These are phyloP conservation scores for Zasmidium angulare DNA, from an alignment of 2,329 filamentous ascomycete species.

Conservation along the genomic window DNA sequence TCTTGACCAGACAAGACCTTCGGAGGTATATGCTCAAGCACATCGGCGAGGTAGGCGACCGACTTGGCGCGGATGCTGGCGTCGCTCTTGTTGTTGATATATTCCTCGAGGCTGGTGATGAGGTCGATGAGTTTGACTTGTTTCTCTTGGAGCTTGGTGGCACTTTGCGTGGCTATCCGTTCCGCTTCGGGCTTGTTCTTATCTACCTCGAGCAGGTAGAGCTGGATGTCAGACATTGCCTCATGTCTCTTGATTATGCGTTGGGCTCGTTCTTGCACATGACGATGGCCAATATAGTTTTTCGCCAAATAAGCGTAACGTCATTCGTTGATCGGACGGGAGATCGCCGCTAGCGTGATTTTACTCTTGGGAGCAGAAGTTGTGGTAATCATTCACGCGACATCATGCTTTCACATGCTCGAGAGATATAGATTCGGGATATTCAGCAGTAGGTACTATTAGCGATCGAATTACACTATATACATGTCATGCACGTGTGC, in stretches of 20 bases:
- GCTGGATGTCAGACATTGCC: constrained; percentile 53
- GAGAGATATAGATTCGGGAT: not conserved
- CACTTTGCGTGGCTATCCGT: constrained; percentile 44
- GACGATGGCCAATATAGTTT: not conserved
- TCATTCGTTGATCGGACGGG: not conserved
- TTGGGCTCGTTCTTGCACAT: not conserved
- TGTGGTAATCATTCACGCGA: not conserved
- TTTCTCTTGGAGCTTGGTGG: constrained; percentile 55
- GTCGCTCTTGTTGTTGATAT: constrained; percentile 65
- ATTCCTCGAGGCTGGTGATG: constrained; percentile 64
- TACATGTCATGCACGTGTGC: constrained; percentile 25
- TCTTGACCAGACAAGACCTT: constrained; percentile 62
- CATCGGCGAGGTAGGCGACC: constrained; percentile 53
- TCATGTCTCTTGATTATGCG: constrained; percentile 17
- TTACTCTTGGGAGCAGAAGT: not conserved
- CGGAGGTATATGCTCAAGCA: constrained; percentile 51
- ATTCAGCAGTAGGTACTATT: constrained; percentile 7
- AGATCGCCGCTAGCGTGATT: not conserved
- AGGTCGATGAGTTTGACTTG: constrained; percentile 61
- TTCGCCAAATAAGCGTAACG: not conserved
- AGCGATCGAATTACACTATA: constrained; percentile 23
- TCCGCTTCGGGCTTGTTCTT: constrained; percentile 48
- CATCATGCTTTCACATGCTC: not conserved
- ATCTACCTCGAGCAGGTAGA: constrained; percentile 52
- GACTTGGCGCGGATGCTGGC: constrained; percentile 58